Percentiles rank a stretch among this genome's conserved stretches.
Evolutionary conservation across 768 basidiomycete genomes (phyloP).

Genomic region (Suillus hirtellus): DNA sequence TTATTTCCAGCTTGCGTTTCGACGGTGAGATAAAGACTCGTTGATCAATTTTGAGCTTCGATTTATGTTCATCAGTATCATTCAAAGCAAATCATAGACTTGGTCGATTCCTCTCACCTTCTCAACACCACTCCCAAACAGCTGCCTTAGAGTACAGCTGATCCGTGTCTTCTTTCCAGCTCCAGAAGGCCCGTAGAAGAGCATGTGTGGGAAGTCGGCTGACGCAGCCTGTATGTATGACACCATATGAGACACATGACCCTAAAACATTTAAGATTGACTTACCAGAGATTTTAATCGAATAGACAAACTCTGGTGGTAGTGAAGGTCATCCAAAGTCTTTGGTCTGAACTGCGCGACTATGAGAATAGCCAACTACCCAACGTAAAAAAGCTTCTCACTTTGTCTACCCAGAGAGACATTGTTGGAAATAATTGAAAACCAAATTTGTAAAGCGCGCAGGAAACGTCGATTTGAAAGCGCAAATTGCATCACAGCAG

Average conservation of each 20-base stretch:
- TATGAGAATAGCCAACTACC: slow-evolving; percentile 8
- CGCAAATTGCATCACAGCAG: slow-evolving; percentile 3
- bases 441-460: no score
- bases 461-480: not conserved
- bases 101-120: slow-evolving; percentile 54
- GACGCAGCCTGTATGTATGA: slow-evolving; percentile 61
- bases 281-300: slow-evolving; percentile 79
- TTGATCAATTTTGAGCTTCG: slow-evolving; percentile 95
- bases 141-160: slow-evolving; percentile 80
- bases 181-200: slow-evolving; percentile 96
- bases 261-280: slow-evolving; percentile 4
- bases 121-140: slow-evolving; percentile 91
- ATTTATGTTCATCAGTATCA: slow-evolving; percentile 4
- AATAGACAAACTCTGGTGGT: slow-evolving; percentile 78
- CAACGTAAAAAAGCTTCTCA: slow-evolving; percentile 6
- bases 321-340: slow-evolving; percentile 82
- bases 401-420: slow-evolving; percentile 71
- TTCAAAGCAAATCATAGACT: slow-evolving; percentile 2
- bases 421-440: slow-evolving; percentile 30
- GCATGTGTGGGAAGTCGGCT: slow-evolving; percentile 95
- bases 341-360: slow-evolving; percentile 77
- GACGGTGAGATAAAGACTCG: slow-evolving; percentile 93
- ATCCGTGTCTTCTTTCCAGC: slow-evolving; percentile 99
- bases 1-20: slow-evolving; percentile 92
- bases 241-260: not conserved